A percentile compares a stretch with the other conserved stretches of the same genome.
Conservation (phyloP, 495 filamentous ascomycete genomes). For the Aspergillus heteromorphus region DNA sequence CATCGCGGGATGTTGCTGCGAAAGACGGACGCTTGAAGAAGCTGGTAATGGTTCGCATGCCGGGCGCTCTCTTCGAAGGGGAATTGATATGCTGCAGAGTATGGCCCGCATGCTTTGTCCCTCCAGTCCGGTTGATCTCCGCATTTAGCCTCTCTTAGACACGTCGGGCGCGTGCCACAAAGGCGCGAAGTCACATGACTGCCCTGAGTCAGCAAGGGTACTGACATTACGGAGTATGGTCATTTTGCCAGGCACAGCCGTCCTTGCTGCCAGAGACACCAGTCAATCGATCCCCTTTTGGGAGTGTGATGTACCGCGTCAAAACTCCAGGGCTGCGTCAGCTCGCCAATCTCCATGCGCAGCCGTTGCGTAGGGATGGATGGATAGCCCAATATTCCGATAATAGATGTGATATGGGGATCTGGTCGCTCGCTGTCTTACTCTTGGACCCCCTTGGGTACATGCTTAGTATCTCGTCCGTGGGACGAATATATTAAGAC, state of each 20-base stretch:
- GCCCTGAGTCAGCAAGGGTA: background rate
- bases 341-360: background rate
- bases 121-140: constrained; percentile 1
- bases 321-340: background rate
- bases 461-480: background rate
- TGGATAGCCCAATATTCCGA: background rate
- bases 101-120: constrained; percentile 1
- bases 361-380: background rate
- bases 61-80: constrained; percentile 6
- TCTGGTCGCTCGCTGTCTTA: background rate
- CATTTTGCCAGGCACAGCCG: background rate
- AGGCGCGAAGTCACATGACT: constrained; percentile 18
- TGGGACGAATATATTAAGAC: background rate
- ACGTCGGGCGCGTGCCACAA: constrained; percentile 7
- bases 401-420: constrained; percentile 1
- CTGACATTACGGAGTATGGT: too few relatives aligned
- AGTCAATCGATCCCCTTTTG: background rate
- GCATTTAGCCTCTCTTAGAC: background rate
- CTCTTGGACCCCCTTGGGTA: background rate
- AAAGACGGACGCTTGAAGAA: constrained; percentile 38
- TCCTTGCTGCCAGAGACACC: background rate
- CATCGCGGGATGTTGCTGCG: constrained; percentile 5
- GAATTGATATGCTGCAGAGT: constrained; percentile 2
- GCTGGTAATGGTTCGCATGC: constrained; percentile 27
- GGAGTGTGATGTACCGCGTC: background rate